Percentiles rank a stretch among this genome's conserved stretches.
These are phyloP conservation scores for Cercospora sp. DNA, from an alignment of 2,329 filamentous ascomycete species.

Conservation along the genomic window DNA sequence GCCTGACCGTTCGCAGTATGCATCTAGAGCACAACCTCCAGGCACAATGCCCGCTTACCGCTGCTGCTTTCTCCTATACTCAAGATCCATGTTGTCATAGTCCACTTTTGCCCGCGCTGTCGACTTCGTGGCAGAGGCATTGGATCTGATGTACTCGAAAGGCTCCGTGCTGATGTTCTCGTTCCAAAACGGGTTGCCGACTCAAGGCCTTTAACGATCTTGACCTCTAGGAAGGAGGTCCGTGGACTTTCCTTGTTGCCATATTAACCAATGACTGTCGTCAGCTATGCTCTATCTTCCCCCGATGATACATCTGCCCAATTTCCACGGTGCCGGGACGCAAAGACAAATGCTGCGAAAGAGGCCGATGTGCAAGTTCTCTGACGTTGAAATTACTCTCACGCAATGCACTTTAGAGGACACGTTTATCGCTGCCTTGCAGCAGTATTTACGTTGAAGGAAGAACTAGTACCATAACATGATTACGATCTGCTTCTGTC, in stretches of 20 bases:
- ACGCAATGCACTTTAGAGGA: neutral
- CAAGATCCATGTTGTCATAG: slow-evolving; percentile 21
- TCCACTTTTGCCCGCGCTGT: slow-evolving; percentile 21
- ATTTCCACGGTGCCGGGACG: neutral
- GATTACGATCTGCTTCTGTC: neutral
- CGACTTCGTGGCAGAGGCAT: slow-evolving; percentile 24
- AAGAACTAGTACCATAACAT: too few relatives aligned
- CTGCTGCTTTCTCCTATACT: slow-evolving; percentile 28
- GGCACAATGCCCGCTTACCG: slow-evolving; percentile 29
- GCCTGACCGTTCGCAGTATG: slow-evolving; percentile 20
- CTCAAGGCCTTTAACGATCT: neutral
- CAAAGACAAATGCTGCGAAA: neutral
- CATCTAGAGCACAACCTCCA: slow-evolving; percentile 30
- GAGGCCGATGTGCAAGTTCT: neutral
- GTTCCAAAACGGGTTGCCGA: neutral
- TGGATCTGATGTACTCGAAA: slow-evolving; percentile 24
- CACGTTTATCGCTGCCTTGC: neutral
- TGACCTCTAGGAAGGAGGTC: neutral
- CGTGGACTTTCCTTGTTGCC: neutral
- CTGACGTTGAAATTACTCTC: neutral
- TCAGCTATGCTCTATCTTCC: neutral
- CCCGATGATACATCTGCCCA: neutral
- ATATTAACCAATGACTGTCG: neutral
- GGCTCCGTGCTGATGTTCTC: slow-evolving; percentile 19
- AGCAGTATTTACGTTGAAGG: neutral